Evolutionary conservation across 305 asterid species (phyloP).

Genomic region (Solanum aculeatissimum): DNA sequence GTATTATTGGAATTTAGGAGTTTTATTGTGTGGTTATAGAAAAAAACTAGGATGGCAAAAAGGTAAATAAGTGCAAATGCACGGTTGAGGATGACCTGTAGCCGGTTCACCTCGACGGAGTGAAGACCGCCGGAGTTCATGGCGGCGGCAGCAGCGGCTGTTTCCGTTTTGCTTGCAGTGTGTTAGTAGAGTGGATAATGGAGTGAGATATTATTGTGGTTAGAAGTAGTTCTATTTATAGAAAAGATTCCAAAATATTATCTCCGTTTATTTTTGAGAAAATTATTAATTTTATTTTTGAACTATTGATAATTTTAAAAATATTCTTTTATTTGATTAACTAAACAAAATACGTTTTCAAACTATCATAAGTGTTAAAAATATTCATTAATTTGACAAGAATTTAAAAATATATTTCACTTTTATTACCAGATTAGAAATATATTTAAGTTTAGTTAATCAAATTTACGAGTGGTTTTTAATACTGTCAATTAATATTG

Average conservation of each 20-base stretch:
- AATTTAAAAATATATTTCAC: no score
- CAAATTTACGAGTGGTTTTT: no score
- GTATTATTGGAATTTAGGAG: slow-evolving; percentile 25
- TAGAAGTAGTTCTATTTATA: not conserved
- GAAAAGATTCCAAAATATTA: not conserved
- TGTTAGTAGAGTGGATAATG: not conserved
- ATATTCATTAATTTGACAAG: no score
- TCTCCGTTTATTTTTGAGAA: not conserved
- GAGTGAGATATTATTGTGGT: not conserved
- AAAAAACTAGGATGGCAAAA: slow-evolving; percentile 25
- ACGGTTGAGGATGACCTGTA: slow-evolving; percentile 48
- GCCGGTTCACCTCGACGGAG: slow-evolving; percentile 21
- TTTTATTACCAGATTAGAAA: no score
- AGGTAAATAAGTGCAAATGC: slow-evolving; percentile 41
- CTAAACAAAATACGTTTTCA: no score
- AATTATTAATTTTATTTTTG: no score
- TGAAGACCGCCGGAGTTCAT: slow-evolving; percentile 13
- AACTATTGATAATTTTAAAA: no score
- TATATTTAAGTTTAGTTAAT: no score
- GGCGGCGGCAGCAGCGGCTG: not conserved
- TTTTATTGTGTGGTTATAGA: slow-evolving; percentile 33
- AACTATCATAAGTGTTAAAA: no score
- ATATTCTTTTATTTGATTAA: no score
- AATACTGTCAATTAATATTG: not conserved
- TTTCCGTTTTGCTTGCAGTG: slow-evolving; percentile 6